A percentile compares a stretch with the other conserved stretches of the same genome.
phyloP scores from a whole-genome alignment of 805 yeast species.

The Barnettozyma populi region DNA sequence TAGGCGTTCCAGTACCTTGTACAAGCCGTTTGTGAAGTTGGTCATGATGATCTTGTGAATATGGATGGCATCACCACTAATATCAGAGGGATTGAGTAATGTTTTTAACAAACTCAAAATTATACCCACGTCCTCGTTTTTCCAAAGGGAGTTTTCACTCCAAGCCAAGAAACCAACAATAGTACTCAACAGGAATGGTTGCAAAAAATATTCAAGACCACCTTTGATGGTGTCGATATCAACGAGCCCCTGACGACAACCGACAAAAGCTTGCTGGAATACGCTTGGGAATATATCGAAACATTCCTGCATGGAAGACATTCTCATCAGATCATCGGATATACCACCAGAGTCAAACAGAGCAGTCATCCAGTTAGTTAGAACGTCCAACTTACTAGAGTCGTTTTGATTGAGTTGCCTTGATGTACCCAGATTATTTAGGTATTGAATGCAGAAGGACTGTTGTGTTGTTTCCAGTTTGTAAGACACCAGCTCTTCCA shows the following conservation, averaged over 20 bases:
- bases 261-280: constrained; percentile 64
- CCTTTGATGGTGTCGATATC: constrained; percentile 58
- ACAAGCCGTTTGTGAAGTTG: constrained; percentile 18
- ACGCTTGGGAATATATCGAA: constrained; percentile 66
- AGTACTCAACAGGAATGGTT: constrained; percentile 63
- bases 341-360: constrained; percentile 80
- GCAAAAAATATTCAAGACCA: constrained; percentile 84
- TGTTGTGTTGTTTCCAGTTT: constrained; percentile 12
- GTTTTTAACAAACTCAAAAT: constrained; percentile 35
- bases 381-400: constrained; percentile 26
- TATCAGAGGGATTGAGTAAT: constrained; percentile 36
- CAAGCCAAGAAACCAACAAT: constrained; percentile 50
- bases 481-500: constrained; percentile 24
- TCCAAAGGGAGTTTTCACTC: constrained; percentile 37
- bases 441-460: constrained; percentile 29
- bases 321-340: constrained; percentile 73
- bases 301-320: constrained; percentile 61
- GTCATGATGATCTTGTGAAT: constrained; percentile 37
- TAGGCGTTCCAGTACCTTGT: constrained; percentile 7
- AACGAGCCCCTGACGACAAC: constrained; percentile 49
- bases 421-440: constrained; percentile 25
- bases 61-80: constrained; percentile 41
- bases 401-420: constrained; percentile 24
- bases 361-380: constrained; percentile 75
- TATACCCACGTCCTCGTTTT: constrained; percentile 27